Base-by-base conservation (phyloP, 495 filamentous ascomycete species). In the Lasiosphaeria ovina region DNA sequence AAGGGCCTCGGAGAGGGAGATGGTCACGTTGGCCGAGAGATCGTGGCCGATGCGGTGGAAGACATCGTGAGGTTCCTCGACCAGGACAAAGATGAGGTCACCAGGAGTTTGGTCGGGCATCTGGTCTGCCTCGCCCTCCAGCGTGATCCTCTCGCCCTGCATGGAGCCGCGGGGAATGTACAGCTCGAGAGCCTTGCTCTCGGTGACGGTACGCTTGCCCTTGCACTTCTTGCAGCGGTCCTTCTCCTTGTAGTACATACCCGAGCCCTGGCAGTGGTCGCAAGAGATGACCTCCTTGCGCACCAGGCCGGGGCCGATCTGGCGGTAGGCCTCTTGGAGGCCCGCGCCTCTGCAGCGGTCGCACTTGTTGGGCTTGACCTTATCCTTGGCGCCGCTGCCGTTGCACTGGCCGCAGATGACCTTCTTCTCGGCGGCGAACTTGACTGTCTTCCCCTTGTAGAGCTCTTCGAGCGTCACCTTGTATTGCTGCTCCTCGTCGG, bases 221-320 rank as follows among this genome's bases (percentile, higher is more conserved):
- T 97, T 97, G 84, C 95, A 98, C 80, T 95, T 97, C 81, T 93
- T 95, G 81, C 94, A 98, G 71, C 89, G 89, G 62, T 98, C 94
- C 79, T 97, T 97, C 63, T 94, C 91, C 74, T 89, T 89, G 79
- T 86, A 96, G 65, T 92, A 85, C 58, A 85, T 84, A 12, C 94
- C 94, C 12, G 87, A 84, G 12, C 91, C 92, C 55, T 83, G 83
- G 78, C 94, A 98, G 57, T 83, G 82, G 61, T 85, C 83, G 76
- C 94, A 98, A 12, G 83, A 66, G 14, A 89, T 82, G 7, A 83
- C 83, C 58, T 88, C 85, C 68, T 89, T 87, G 6, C 91, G 91
- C 48, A 94, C 83, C 62, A 97, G 81, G 60, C 88, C 88, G 34
- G 91, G 89, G 8, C 92, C 93, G 64, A 97, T 82, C 64, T 85